Evolutionary conservation across 2,329 filamentous ascomycete genomes (phyloP).

Genomic region (Fusarium pilosicola): DNA sequence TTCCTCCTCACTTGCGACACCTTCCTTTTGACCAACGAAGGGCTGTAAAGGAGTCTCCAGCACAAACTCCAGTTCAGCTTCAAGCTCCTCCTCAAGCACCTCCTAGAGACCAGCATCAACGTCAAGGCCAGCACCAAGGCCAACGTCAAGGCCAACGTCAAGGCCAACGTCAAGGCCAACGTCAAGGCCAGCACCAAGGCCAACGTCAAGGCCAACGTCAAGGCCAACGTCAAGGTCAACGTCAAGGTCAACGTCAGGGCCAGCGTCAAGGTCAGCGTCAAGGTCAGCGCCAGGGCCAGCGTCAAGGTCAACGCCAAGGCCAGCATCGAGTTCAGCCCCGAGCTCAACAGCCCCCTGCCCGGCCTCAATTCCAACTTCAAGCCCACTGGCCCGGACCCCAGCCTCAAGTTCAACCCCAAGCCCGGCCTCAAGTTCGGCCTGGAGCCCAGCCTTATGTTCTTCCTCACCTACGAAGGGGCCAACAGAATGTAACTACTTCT

Average conservation of each 20-base stretch:
- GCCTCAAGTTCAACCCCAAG: neutral
- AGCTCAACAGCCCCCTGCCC: neutral
- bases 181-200: accelerated
- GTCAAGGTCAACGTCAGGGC: neutral
- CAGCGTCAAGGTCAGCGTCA: neutral
- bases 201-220: neutral
- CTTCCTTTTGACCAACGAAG: neutral
- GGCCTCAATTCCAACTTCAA: neutral
- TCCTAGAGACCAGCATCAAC: neutral
- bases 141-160: neutral
- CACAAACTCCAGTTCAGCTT: neutral
- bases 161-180: neutral
- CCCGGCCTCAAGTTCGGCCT: neutral
- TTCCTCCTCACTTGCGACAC: neutral
- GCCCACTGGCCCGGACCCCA: neutral
- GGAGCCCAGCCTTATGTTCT: neutral
- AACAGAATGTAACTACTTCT: neutral
- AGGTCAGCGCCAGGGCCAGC: neutral
- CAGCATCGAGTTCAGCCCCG: neutral
- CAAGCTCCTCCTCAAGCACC: neutral
- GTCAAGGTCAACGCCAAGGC: neutral
- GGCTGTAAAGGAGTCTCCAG: neutral
- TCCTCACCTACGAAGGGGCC: neutral
- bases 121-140: neutral
- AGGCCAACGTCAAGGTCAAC: neutral